phyloP scores from a whole-genome alignment of 345 rosid genomes.

The Mercurialis annua region DNA sequence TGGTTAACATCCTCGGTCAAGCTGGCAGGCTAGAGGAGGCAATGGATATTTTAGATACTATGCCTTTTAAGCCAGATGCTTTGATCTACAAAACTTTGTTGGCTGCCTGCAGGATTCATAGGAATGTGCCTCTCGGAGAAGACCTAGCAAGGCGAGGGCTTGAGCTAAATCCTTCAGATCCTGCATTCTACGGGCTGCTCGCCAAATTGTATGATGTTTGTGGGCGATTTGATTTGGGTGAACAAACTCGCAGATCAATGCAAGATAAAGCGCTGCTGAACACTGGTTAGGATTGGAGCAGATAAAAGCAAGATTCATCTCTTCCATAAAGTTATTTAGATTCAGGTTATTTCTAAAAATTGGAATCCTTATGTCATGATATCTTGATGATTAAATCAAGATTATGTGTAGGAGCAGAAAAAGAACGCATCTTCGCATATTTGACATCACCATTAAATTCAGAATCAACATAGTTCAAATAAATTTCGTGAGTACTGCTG shows the following conservation, averaged over 20 bases:
- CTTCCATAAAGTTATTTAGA: slow-evolving; percentile 25
- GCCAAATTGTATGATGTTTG: slow-evolving; percentile 47
- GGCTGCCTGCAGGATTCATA: slow-evolving; percentile 48
- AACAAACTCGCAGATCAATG: slow-evolving; percentile 38
- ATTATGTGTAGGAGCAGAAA: no score
- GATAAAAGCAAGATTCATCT: slow-evolving; percentile 25
- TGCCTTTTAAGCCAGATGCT: slow-evolving; percentile 46
- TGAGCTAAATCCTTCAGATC: slow-evolving; percentile 46
- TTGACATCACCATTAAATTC: not conserved
- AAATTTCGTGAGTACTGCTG: not conserved
- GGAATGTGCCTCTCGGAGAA: slow-evolving; percentile 53
- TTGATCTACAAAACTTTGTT: slow-evolving; percentile 52
- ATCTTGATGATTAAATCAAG: no score
- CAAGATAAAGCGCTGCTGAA: slow-evolving; percentile 28
- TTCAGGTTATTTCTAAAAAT: slow-evolving; percentile 12
- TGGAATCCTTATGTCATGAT: no score
- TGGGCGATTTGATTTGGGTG: slow-evolving; percentile 40
- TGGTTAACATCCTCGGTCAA: slow-evolving; percentile 52
- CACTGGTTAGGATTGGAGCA: slow-evolving; percentile 27
- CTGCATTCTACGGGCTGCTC: slow-evolving; percentile 45
- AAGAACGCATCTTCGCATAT: not conserved
- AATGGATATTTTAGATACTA: slow-evolving; percentile 36
- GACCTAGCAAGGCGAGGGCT: slow-evolving; percentile 62
- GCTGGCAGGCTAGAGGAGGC: slow-evolving; percentile 65
- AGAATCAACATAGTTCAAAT: not conserved